Evolutionary conservation across 495 filamentous ascomycete genomes (phyloP), one percentile per base, ranked within the genome.

Genomic region (Penicillium canescens): DNA sequence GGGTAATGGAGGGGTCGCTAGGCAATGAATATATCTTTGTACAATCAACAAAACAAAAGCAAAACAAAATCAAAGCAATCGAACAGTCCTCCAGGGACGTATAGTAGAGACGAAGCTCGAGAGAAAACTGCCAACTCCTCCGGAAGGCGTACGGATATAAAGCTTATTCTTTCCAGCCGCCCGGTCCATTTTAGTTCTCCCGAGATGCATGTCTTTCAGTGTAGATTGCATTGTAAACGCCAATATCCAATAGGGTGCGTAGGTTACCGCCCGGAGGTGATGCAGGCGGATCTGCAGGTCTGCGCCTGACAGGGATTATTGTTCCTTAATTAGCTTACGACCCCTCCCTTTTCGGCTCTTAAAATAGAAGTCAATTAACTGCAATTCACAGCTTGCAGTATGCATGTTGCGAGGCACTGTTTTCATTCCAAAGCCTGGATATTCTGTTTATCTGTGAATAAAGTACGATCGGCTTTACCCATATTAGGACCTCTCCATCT

Each of bases 281-380:
- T 50, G 56, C 62, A 60, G 26, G 49, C 46, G 46, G 55, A 46
- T 54, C 51, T 20, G 42, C 50, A 44, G 26, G 52, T 49, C 40
- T 33, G 51, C 39, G 40, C 33, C 33, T 55, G 50, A 44, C 55
- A 51, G 48, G 58, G 37, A n/a, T 16, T 5, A 3, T 45, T 41
- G 42, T 56, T 50, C 55, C 60, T 50, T 63, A 66, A 66, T 64
- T 66, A 64, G 60, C 42, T 26, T 46, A 44, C 43, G 45, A 18
- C 48, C 47, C 16, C 16, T 8, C 43, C 36, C 1, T 16, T 48
- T 43, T 45, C 18, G 12, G 12, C 23, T 56, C 56, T 51, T 37
- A 57, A 62, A 65, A 67, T 67, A 67, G 64, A 52, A 53, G 46
- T 50, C 20, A 65, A 59, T 64, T 66, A 64, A 46, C 46, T n/a